Evolutionary conservation across 2,329 filamentous ascomycete species (phyloP).

Genomic region (Samsoniella hepiali): DNA sequence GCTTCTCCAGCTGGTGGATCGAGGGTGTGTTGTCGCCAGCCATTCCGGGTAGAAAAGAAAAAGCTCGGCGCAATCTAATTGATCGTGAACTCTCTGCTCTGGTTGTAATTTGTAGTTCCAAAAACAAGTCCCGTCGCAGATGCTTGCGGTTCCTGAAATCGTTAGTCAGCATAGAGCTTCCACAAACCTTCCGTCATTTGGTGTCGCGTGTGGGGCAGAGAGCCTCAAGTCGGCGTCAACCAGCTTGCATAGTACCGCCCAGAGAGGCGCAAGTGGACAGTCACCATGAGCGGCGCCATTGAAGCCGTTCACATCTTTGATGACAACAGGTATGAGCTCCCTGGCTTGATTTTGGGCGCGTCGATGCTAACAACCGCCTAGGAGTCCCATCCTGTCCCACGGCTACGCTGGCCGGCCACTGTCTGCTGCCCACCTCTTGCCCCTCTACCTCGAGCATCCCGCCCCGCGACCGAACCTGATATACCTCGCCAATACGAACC

Average conservation of each 20-base stretch:
- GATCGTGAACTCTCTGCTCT: background rate
- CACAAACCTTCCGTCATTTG: slow-evolving; percentile 12
- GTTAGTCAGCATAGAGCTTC: slow-evolving; percentile 18
- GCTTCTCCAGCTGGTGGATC: slow-evolving; percentile 53
- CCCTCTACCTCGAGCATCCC: slow-evolving; percentile 82
- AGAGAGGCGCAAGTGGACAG: slow-evolving; percentile 21
- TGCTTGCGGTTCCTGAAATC: background rate
- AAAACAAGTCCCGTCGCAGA: background rate
- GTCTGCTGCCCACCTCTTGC: slow-evolving; percentile 70
- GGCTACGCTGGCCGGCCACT: slow-evolving; percentile 81
- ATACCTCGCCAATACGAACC: slow-evolving; percentile 77
- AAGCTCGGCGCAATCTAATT: background rate
- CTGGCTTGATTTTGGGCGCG: background rate
- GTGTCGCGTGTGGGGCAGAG: slow-evolving; percentile 16
- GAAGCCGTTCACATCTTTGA: slow-evolving; percentile 97
- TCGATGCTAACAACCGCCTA: slow-evolving; percentile 39
- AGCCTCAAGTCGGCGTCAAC: slow-evolving; percentile 4
- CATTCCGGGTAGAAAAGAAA: background rate
- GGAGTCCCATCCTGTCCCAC: slow-evolving; percentile 82
- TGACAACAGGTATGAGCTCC: slow-evolving; percentile 71
- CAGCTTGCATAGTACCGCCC: slow-evolving; percentile 5
- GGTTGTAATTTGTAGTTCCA: background rate
- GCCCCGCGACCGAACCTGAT: slow-evolving; percentile 79
- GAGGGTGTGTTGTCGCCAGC: slow-evolving; percentile 44
- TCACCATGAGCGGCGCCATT: slow-evolving; percentile 77